Base-by-base conservation (phyloP, 108 stramenopile species). In the Phaeodactylum tricornutum region DNA sequence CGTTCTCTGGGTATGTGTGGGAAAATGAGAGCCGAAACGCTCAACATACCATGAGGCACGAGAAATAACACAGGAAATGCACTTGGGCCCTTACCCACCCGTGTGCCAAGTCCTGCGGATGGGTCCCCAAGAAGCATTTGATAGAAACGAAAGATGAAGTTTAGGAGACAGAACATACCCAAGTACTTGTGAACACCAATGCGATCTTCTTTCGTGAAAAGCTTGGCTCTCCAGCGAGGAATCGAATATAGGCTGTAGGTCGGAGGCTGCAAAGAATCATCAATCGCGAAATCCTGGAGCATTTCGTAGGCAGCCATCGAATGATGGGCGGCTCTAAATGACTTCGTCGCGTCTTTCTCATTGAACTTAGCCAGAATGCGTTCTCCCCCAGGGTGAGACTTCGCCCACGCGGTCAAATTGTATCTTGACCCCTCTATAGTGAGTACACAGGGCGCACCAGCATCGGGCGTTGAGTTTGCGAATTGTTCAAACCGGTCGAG, bases 191-290 rank as follows among this genome's bases (percentile, higher is more conserved):
- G 79, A 26, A 81, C 54, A 31, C 71, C 64, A 39, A 60, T 57
- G 4, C 72, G 75, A 61, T 81, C 79, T 59, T 81, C 74, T 25
- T 53, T 55, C 21, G 79, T 81, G 37, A 81, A 73, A 1, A 81
- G 58, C 46, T 77, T 81, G 16, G 20, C 35, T 39, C 24, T 42
- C 51, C 49, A 43, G 21, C 41, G 49, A 20, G 22, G 35, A 15
- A 29, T 9, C 7, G 54, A 26, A n/a, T 12, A 15, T 24, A 12
- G 16, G 4, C 16, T 22, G 19, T 11, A 22, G 12, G 57, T 34
- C 14, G 58, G 4, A 2, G 28, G 7, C 9, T n/a, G 17, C 12
- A 46, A 15, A 7, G 40, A 5, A 39, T 19, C 31, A 20, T 37
- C 27, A 8, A 72, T 50, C 9, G 37, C 52, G 47, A 81, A 81